Base-by-base conservation (phyloP, 345 rosid species). In the Cardamine resedifolia region DNA sequence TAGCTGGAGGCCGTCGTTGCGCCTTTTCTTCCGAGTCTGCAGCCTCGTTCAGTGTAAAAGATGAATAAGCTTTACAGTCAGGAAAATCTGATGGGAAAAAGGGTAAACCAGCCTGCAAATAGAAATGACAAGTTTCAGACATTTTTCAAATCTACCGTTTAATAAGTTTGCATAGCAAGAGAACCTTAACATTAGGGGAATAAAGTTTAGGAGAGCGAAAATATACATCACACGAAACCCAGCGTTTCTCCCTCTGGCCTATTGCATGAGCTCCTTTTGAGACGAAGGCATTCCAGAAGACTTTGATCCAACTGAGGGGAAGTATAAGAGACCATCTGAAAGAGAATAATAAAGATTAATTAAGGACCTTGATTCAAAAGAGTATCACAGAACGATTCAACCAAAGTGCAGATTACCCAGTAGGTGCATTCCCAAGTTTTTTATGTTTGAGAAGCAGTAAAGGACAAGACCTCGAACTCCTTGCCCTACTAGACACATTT, bases 81-180 rank as follows among this genome's bases (percentile, higher is more conserved):
- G 96, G 97, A 76, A 85, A 94, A 83, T 94, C 96, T 44, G 80
- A 84, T 75, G 98, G 98, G 78, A 91, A 94, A 68, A 65, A 76
- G 9, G 97, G 98, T 58, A 87, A 45, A 28, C 83, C 88, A 64
- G 73, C 83, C 97, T 94, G 90, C 80, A 56, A 70, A 64, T 1
- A 26, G 41, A 47, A 24, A 34, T n/a, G 43, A 45, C 10, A 38
- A 56, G 64, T 7, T 64, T 64, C 67, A 47, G 55, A 52, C 38
- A 58, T 55, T 24, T 57, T 63, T 43, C 28, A 34, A 12, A 30
- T 39, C 24, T 52, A 18, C 19, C 7, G 12, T 39, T 33, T 9
- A 31, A 49, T 38, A 45, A 30, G 43, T 2, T 33, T 24, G 24
- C 34, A 26, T 18, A 66, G 50, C 18, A 65, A 48, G 56, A 30